phyloP scores from a whole-genome alignment of 768 basidiomycete species.

The Russula brevipes region DNA sequence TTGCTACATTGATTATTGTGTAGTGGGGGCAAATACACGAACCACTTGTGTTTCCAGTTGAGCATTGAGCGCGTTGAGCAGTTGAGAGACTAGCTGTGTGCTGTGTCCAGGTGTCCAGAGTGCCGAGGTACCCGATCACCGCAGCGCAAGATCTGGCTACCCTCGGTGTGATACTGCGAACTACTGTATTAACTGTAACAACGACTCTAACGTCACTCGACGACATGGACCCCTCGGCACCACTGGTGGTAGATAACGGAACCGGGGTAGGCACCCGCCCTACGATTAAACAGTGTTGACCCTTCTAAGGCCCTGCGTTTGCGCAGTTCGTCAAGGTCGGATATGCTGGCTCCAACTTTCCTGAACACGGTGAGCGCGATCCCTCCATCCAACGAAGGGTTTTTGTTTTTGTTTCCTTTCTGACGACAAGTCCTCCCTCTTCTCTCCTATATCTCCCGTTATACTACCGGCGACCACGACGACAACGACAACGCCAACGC shows the following conservation, averaged over 20 bases:
- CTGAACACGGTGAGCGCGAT: conserved; percentile 45
- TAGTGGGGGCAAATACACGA: not conserved
- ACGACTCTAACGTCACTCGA: not conserved
- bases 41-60: too few relatives aligned
- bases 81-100: too few relatives aligned
- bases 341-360: conserved; percentile 61
- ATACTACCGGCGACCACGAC: not conserved
- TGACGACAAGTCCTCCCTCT: not conserved
- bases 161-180: too few relatives aligned
- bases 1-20: conserved; percentile 8
- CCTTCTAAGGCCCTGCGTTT: not conserved
- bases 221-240: conserved; percentile 36
- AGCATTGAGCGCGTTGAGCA: too few relatives aligned
- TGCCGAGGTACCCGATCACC: too few relatives aligned
- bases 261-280: conserved; percentile 45
- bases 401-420: not conserved
- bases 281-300: not conserved
- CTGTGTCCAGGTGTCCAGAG: too few relatives aligned
- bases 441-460: not conserved
- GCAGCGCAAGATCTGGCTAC: too few relatives aligned
- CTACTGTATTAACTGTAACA: not conserved
- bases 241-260: conserved; percentile 58
- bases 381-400: not conserved
- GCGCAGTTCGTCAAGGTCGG: conserved; percentile 59
- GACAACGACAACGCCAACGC: too few relatives aligned